Evolutionary conservation across 306 rosid species (phyloP), one percentile per base, ranked within the genome.

Genomic region (Quercus engelmannii): DNA sequence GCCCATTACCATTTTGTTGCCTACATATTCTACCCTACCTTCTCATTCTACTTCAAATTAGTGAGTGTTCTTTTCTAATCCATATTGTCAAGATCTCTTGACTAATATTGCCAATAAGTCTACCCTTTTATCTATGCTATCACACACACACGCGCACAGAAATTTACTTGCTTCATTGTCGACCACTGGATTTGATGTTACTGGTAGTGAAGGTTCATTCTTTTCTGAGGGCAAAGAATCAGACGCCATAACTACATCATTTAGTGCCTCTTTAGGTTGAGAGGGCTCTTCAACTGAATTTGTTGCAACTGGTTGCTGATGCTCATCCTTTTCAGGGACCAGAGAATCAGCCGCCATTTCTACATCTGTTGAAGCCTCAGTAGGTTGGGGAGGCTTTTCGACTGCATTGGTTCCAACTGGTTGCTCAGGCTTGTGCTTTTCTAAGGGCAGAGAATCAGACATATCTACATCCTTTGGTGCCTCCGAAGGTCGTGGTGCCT

Each of bases 91-190:
- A 21, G 28, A 58, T 58, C 30, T 20, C 30, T 56, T n/a, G 5
- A 58, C 15, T 49, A 21, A 20, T 59, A 59, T 23, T 25, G 33
- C 6, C 67, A 25, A 30, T 15, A 55, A 15, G 21, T 8, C 46
- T 41, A 41, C 11, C 12, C 46, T 41, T 41, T 41, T 41, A 41
- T 41, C 12, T 8, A 41, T 2, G 11, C 46, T 8, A 41, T 41
- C 10, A 19, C 67, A 57, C 49, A 76, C 78, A 70, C 82, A 73
- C 78, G 75, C 69, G 71, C 57, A 78, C 49, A 70, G 86, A 84
- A 86, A 87, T 57, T 76, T 75, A 81, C 82, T 86, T 79, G 87
- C 79, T 78, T 78, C 84, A 77, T 74, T 85, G 81, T 79, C 90
- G 43, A 83, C 51, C 25, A 58, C 82, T 77, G 89, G 67, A 80